Percentiles rank a stretch among this genome's conserved stretches.
Evolutionary conservation across 306 rosid genomes (phyloP).

Genomic region (Lupinus albus): DNA sequence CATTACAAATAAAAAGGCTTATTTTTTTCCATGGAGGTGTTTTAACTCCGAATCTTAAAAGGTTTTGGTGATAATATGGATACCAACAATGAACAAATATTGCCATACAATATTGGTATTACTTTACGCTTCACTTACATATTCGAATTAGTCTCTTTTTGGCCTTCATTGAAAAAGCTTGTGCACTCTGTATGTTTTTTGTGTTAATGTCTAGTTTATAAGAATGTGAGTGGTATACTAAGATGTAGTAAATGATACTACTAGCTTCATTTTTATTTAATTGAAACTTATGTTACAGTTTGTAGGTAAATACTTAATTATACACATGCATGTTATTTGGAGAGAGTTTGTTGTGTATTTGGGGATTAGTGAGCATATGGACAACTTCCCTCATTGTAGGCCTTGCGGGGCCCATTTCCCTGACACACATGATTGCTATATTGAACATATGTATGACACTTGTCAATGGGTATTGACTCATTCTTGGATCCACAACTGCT

Average conservation of each 20-base stretch:
- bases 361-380: constrained; percentile 83
- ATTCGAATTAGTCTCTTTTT: constrained; percentile 31
- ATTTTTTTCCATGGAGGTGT: background rate
- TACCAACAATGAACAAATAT: constrained; percentile 23
- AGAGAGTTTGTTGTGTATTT: no score
- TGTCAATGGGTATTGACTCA: constrained; percentile 44
- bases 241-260: no score
- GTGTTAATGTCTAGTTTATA: background rate
- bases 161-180: background rate
- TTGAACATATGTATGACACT: constrained; percentile 70
- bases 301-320: background rate
- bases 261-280: no score
- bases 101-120: constrained; percentile 34
- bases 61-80: constrained; percentile 2
- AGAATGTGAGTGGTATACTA: no score
- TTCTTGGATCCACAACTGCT: constrained; percentile 57
- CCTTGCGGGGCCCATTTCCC: constrained; percentile 65
- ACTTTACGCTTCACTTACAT: constrained; percentile 32
- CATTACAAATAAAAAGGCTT: background rate
- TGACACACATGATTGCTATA: constrained; percentile 83
- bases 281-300: constrained; percentile 38
- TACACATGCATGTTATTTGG: background rate
- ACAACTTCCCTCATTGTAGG: constrained; percentile 96
- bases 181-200: background rate
- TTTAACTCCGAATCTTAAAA: constrained; percentile 23